Evolutionary conservation across 1,284 basidiomycete genomes (phyloP).

Genomic region (Ganoderma lucidum): DNA sequence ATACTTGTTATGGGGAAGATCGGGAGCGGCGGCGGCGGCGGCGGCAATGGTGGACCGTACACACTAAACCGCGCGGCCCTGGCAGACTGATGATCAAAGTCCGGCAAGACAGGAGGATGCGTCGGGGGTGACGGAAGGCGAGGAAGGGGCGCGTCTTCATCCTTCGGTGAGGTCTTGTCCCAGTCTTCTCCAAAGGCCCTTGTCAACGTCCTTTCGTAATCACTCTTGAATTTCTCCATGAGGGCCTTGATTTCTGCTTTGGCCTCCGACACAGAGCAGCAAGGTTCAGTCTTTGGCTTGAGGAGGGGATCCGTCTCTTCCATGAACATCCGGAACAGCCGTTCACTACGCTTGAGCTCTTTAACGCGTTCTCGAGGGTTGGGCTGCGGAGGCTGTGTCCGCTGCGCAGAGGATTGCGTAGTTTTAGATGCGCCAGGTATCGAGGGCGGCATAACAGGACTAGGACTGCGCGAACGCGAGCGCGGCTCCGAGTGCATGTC

Average conservation of each 20-base stretch:
- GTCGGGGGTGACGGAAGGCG: constrained; percentile 23
- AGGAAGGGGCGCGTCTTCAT: constrained; percentile 15
- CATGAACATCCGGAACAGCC: constrained; percentile 2
- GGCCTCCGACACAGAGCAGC: constrained; percentile 59
- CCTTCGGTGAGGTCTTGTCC: constrained; percentile 12
- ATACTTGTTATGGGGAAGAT: not conserved
- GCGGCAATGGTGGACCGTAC: constrained; percentile 8
- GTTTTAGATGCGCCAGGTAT: not conserved
- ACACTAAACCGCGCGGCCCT: not conserved
- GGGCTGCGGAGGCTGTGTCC: not conserved
- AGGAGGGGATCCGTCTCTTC: not conserved
- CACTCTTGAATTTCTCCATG: constrained; percentile 65
- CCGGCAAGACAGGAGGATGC: constrained; percentile 12
- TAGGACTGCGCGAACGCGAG: not conserved
- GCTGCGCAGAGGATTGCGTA: not conserved
- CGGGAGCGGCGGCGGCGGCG: constrained; percentile 9
- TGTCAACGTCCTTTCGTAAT: constrained; percentile 60
- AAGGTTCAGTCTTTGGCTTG: constrained; percentile 35
- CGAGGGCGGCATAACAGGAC: constrained; percentile 21
- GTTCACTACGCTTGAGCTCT: not conserved
- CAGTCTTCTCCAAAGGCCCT: constrained; percentile 52
- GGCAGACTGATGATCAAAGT: not conserved
- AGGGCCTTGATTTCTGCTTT: constrained; percentile 55
- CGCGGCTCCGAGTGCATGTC: constrained; percentile 21
- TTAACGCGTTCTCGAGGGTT: not conserved